Evolutionary conservation across 2,329 filamentous ascomycete species (phyloP).

Genomic region (Truncatella angustata): DNA sequence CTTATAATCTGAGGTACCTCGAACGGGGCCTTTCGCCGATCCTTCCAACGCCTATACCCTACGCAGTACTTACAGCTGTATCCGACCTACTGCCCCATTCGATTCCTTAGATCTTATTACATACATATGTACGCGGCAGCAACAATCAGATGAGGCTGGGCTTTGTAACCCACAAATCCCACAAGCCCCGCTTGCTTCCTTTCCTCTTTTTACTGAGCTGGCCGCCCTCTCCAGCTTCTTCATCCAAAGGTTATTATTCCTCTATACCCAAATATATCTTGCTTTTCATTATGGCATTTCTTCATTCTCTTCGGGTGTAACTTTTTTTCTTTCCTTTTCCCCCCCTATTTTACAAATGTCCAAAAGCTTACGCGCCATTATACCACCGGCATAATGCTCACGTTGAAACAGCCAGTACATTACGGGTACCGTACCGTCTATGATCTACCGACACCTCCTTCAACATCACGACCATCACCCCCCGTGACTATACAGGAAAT

Average conservation of each 20-base stretch:
- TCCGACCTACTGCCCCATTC: constrained; percentile 10
- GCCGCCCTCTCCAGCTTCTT: constrained; percentile 36
- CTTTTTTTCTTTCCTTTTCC: constrained; percentile 13
- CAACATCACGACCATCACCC: constrained; percentile 53
- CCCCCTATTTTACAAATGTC: constrained; percentile 15
- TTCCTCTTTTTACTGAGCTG: constrained; percentile 31
- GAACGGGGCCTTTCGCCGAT: constrained; percentile 26
- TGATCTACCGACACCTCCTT: constrained; percentile 60
- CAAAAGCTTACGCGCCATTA: constrained; percentile 21
- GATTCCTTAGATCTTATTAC: constrained; percentile 19
- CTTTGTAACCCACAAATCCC: constrained; percentile 32
- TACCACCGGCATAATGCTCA: constrained; percentile 53
- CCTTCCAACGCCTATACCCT: constrained; percentile 26
- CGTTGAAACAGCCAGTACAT: constrained; percentile 56
- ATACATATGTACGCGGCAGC: constrained; percentile 30
- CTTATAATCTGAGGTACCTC: constrained; percentile 21
- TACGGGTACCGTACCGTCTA: constrained; percentile 61
- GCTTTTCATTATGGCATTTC: too few relatives aligned
- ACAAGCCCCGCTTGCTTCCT: constrained; percentile 33
- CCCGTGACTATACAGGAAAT: constrained; percentile 50
- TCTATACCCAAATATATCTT: too few relatives aligned
- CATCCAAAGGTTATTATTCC: constrained; percentile 37
- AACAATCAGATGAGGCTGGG: constrained; percentile 35
- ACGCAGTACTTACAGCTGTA: constrained; percentile 11
- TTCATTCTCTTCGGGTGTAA: constrained; percentile 9